Conservation (phyloP, 176 grass and related monocot genomes). For the Oropetium thomaeum region DNA sequence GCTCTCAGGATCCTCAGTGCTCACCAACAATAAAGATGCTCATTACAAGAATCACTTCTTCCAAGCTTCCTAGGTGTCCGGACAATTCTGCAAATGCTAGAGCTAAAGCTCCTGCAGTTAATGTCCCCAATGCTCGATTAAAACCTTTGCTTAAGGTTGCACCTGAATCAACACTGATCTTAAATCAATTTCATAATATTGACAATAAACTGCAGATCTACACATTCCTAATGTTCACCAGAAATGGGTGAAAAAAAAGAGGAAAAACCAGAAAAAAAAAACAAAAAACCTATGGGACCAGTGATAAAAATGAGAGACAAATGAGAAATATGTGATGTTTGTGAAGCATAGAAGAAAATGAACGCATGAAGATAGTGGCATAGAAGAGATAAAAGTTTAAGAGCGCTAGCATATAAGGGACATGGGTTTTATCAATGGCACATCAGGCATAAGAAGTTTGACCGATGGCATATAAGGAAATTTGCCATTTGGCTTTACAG, state of each 20-base stretch:
- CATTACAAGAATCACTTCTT: conserved; percentile 72
- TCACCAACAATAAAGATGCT: conserved; percentile 75
- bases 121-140: conserved; percentile 76
- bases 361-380: no score
- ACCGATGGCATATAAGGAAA: no score
- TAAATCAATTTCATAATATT: conserved; percentile 3
- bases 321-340: background rate
- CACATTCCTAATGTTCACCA: background rate
- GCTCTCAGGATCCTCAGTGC: conserved; percentile 3
- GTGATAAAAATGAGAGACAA: background rate
- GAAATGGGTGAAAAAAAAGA: background rate
- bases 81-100: conserved; percentile 68
- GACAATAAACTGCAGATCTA: background rate
- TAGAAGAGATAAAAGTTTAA: no score
- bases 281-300: background rate
- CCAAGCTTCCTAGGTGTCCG: conserved; percentile 48
- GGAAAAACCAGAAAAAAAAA: background rate
- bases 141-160: conserved; percentile 94
- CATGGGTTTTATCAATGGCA: no score
- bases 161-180: conserved; percentile 50
- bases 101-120: conserved; percentile 84
- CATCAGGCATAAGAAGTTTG: no score
- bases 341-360: no score
- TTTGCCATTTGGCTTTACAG: no score
- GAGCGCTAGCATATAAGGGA: no score